Conservation (phyloP, 768 basidiomycete species). For the Clitopilus passeckerianus region DNA sequence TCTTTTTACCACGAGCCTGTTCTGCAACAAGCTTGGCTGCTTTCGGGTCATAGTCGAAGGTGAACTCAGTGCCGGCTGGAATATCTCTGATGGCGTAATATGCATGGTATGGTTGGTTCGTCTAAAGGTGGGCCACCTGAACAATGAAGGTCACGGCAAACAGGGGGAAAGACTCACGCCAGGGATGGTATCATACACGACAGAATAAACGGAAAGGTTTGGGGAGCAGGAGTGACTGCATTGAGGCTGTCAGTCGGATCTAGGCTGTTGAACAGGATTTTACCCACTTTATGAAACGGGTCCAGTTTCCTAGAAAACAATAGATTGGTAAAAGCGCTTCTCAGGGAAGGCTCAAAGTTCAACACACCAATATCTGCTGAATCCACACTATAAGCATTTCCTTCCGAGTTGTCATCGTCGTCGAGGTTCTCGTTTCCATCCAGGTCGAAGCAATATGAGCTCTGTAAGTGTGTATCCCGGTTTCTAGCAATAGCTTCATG, state of each 20-base stretch:
- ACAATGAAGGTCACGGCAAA: background rate
- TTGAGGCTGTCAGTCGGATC: no score
- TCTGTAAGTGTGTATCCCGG: conserved; percentile 32
- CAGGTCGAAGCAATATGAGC: conserved; percentile 57
- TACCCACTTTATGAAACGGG: conserved; percentile 66
- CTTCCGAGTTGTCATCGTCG: conserved; percentile 24
- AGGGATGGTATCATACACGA: conserved; percentile 58
- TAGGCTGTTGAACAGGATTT: no score
- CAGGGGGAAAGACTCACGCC: conserved; percentile 29
- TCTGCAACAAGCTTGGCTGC: conserved; percentile 9
- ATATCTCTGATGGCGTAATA: conserved; percentile 50
- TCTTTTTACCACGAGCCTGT: conserved; percentile 13
- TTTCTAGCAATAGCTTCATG: conserved; percentile 22
- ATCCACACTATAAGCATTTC: conserved; percentile 49
- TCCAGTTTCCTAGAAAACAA: conserved; percentile 61
- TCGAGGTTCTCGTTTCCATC: conserved; percentile 46
- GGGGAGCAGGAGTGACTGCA: conserved; percentile 64
- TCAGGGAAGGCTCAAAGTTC: background rate
- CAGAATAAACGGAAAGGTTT: conserved; percentile 51
- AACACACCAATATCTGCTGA: conserved; percentile 43
- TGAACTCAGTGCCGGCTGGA: conserved; percentile 48
- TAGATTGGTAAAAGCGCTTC: background rate
- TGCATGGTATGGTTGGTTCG: conserved; percentile 57
- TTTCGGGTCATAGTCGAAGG: conserved; percentile 60
- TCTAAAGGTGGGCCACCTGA: conserved; percentile 22